Evolutionary conservation across 2,329 filamentous ascomycete genomes (phyloP), one percentile per base, ranked within the genome.

Genomic region (Aspergillus quadrilineatus): DNA sequence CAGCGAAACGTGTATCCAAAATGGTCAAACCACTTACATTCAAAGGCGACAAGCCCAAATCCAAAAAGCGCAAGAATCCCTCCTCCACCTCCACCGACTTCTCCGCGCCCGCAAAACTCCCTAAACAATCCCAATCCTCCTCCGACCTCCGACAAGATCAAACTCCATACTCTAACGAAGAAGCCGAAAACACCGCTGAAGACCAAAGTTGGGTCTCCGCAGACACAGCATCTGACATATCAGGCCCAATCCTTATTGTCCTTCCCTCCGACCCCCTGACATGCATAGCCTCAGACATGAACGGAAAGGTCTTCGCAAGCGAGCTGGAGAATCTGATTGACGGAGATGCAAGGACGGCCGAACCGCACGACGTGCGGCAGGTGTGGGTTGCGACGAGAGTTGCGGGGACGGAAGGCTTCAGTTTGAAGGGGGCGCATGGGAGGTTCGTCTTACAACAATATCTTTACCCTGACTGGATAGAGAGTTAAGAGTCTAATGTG

Each of bases 121-220:
- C 60, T 14, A 65, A 68, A 34, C 50, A 41, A 10, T 22, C 43
- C 14, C 50, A 41, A 10, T 22, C 43, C 17, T 29, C 34, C 32
- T 2, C 15, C 6, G 50, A 47, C 17, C 30, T 10, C 22, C 28
- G n/a, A 29, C 26, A 29, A 29, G 30, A 46, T n/a, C 17, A 46
- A 50, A 41, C 34, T 28, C 30, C 15, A 28, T 28, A 28, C 8
- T 26, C 10, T 12, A 29, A 17, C 4, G 26, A 10, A 32, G 32
- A 51, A 4, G 46, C 52, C 12, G 60, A 64, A 32, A 51, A 61
- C 6, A 56, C 73, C 30, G 77, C 81, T 47, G 79, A 84, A 60
- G 92, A 96, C 70, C 90, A 96, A 74, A 91, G 84, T 72, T 99
- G 94, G 94, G 92, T 97, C 4, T 89, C 87, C 4, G 92, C 92